A percentile compares a stretch with the other conserved stretches of the same genome.
Evolutionary conservation across 2,329 filamentous ascomycete species (phyloP).

Genomic region (Microdochium nivale): DNA sequence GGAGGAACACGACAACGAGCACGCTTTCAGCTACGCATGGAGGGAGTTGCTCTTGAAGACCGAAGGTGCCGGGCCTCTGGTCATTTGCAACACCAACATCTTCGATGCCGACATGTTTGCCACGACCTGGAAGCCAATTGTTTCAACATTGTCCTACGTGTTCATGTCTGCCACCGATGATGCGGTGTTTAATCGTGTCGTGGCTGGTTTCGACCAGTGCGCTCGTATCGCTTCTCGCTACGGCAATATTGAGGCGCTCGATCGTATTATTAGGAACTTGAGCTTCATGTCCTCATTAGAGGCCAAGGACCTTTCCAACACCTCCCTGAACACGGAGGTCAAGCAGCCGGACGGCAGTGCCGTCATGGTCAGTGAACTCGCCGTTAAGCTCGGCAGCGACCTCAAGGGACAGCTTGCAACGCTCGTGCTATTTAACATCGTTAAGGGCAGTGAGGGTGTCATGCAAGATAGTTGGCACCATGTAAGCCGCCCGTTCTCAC

Average conservation of each 20-base stretch:
- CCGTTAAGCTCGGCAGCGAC: conserved; percentile 89
- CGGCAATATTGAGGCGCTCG: conserved; percentile 73
- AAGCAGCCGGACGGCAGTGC: conserved; percentile 76
- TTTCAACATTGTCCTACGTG: conserved; percentile 92
- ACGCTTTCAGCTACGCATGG: conserved; percentile 97
- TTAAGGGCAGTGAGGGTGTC: conserved; percentile 73
- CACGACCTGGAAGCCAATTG: conserved; percentile 88
- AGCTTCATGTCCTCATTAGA: conserved; percentile 86
- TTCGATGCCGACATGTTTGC: conserved; percentile 98
- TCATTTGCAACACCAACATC: conserved; percentile 81
- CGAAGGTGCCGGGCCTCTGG: conserved; percentile 62
- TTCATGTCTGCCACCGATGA: conserved; percentile 99
- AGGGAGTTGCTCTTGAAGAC: conserved; percentile 86
- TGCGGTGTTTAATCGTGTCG: conserved; percentile 84
- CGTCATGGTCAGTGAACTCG: conserved; percentile 97
- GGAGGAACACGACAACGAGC: conserved; percentile 93
- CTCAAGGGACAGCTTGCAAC: conserved; percentile 91
- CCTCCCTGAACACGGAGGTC: conserved; percentile 86
- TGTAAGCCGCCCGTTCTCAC: conserved; percentile 39
- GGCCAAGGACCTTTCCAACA: conserved; percentile 68
- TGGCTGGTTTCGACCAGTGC: conserved; percentile 93
- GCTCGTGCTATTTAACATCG: conserved; percentile 87
- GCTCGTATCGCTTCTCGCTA: conserved; percentile 86
- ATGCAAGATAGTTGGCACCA: conserved; percentile 72
- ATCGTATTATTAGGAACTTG: conserved; percentile 86